Evolutionary conservation across 2,329 filamentous ascomycete genomes (phyloP), one percentile per base, ranked within the genome.

Genomic region (Fonsecaea pugnacius): DNA sequence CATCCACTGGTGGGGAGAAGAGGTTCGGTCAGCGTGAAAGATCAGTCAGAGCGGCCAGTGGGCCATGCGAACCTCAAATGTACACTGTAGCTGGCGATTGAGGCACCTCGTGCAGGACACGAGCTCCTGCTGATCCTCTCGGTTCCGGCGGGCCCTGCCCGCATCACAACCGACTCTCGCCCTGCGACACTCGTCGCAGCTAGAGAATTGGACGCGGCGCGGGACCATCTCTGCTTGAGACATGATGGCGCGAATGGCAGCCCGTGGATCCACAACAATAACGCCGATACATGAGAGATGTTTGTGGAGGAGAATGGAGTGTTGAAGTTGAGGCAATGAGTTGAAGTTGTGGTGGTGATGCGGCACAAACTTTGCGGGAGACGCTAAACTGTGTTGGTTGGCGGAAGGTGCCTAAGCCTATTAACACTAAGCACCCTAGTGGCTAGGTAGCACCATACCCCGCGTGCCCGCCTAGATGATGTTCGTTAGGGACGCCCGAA

Each of bases 121-220:
- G 61, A 64, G 63, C 67, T 67, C 60, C 67, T 67, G 57, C 53
- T 64, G 59, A 64, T 70, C 59, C 60, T 60, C 52, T 63, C 51
- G 60, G 58, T 54, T 66, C 60, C 40, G 70, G 54, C 58, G 66
- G 60, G 67, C 68, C 66, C 55, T 61, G 18, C 70, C 62, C 33
- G 74, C 73, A 60, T 76, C 73, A 59, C 75, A 76, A 14, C 70
- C 70, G 48, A 75, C 73, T 3, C 74, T 70, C 27, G 73, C 72
- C 27, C 69, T 69, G 32, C 75, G 74, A 54, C 74, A 75, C 18
- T 70, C 69, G 66, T 76, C 75, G 56, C 75, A 76, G 58, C 74
- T 75, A 10, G 74, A 76, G 58, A 74, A 76, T 51, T 76, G 75
- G 30, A 67, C 73, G 32, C 74, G 72, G 18, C 72, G 72, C 10